phyloP scores from a whole-genome alignment of 2,329 filamentous ascomycete genomes.

The Dryadomyces sulphureus region DNA sequence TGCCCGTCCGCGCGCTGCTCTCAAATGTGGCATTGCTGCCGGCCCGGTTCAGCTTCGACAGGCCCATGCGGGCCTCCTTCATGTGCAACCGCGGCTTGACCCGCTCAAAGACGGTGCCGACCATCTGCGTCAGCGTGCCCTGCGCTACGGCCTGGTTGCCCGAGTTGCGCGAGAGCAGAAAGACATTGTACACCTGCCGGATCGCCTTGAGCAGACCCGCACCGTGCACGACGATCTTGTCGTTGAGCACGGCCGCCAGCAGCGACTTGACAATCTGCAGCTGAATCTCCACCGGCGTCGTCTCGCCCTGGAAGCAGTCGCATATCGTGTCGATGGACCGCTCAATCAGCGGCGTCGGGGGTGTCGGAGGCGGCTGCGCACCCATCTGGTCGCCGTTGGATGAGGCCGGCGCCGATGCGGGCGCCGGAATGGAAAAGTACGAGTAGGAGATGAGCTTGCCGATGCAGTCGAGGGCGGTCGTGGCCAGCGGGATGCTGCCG shows the following conservation, averaged over 20 bases:
- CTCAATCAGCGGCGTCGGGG: slow-evolving; percentile 63
- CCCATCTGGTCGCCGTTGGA: slow-evolving; percentile 13
- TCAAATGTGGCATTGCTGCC: slow-evolving; percentile 38
- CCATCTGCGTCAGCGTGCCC: slow-evolving; percentile 95
- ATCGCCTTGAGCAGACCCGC: slow-evolving; percentile 92
- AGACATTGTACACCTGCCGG: slow-evolving; percentile 97
- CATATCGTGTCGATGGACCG: slow-evolving; percentile 98
- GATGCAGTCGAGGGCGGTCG: slow-evolving; percentile 88
- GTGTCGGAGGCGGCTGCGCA: slow-evolving; percentile 20
- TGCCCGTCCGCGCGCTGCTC: slow-evolving; percentile 15
- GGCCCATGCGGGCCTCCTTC: slow-evolving; percentile 62
- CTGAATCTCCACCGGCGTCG: slow-evolving; percentile 81
- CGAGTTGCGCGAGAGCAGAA: slow-evolving; percentile 83
- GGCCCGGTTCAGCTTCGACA: slow-evolving; percentile 35
- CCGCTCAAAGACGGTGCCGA: slow-evolving; percentile 91
- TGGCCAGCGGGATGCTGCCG: slow-evolving; percentile 71
- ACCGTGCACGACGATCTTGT: slow-evolving; percentile 97
- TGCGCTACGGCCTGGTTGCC: slow-evolving; percentile 96
- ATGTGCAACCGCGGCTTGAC: slow-evolving; percentile 75
- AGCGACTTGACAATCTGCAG: slow-evolving; percentile 97
- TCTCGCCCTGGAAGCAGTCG: slow-evolving; percentile 96
- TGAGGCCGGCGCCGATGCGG: slow-evolving; percentile 19
- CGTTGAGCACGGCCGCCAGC: slow-evolving; percentile 86
- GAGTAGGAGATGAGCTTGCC: slow-evolving; percentile 98
- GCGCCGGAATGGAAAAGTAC: slow-evolving; percentile 71